Percentiles rank a stretch among this genome's conserved stretches.
phyloP scores from a whole-genome alignment of 805 yeast genomes.

The Yarrowia phangngaensis region DNA sequence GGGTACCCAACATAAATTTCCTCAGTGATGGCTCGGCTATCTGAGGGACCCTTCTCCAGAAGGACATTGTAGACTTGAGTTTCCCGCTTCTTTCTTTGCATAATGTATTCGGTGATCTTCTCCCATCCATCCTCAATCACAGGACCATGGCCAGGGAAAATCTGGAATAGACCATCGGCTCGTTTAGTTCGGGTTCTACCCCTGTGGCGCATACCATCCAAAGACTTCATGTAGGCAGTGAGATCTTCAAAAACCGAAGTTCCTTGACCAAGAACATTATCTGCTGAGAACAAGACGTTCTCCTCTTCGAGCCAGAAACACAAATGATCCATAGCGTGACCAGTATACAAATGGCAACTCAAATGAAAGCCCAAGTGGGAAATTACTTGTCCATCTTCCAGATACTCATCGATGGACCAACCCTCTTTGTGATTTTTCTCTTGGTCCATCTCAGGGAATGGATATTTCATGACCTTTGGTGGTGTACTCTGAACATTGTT shows the following conservation, averaged over 20 bases:
- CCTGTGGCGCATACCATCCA: slow-evolving; percentile 34
- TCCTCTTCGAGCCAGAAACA: slow-evolving; percentile 40
- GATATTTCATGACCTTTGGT: slow-evolving; percentile 22
- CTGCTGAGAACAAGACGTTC: slow-evolving; percentile 39
- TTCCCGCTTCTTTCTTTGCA: slow-evolving; percentile 40
- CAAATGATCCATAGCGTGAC: slow-evolving; percentile 41
- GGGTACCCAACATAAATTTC: slow-evolving; percentile 35
- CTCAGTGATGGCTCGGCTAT: slow-evolving; percentile 31
- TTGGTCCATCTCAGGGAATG: slow-evolving; percentile 24
- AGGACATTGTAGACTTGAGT: slow-evolving; percentile 35
- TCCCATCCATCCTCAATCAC: slow-evolving; percentile 36
- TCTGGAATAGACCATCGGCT: slow-evolving; percentile 26
- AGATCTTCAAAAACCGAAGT: slow-evolving; percentile 40
- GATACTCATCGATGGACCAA: slow-evolving; percentile 26
- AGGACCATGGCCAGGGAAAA: slow-evolving; percentile 43
- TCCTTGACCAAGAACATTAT: slow-evolving; percentile 42
- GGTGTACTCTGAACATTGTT: slow-evolving; percentile 8
- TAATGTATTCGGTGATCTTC: slow-evolving; percentile 37
- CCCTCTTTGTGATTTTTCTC: slow-evolving; percentile 21
- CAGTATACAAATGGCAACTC: slow-evolving; percentile 38
- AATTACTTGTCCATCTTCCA: slow-evolving; percentile 35
- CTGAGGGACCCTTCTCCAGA: slow-evolving; percentile 19
- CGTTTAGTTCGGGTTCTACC: slow-evolving; percentile 11
- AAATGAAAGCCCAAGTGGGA: slow-evolving; percentile 36
- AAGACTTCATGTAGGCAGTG: slow-evolving; percentile 35